Base-by-base conservation (phyloP, 2,329 filamentous ascomycete genomes). In the Fusarium sp. region DNA sequence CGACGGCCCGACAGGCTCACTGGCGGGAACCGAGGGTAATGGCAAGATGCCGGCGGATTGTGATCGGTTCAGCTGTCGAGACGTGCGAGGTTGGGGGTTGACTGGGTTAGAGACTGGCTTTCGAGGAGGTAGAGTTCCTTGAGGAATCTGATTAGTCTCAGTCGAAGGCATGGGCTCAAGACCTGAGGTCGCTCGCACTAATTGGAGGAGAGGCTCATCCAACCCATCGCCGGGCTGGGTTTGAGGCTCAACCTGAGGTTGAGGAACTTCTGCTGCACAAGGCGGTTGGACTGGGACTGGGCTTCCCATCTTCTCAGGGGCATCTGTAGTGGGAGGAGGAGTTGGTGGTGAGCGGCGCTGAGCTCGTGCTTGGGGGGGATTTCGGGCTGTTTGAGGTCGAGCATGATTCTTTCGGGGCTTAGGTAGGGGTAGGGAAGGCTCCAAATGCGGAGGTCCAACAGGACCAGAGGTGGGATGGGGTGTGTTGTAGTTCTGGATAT, bases 1-100 rank as follows among this genome's bases (percentile, higher is more conserved):
- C 4, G 79, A 82, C 18, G 82, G 83, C 1, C 81, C 77, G 23
- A 77, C 76, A 9, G 86, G 85, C 62, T 89, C 87, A 68, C 85
- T 89, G 4, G 83, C 82, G 9, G 79, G 76, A 18, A 79, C 68
- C 16, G 71, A 64, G n/a, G 81, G 79, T 7, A 82, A 67, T 33
- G 74, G 76, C 38, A 82, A 64, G 13, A 79, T 73, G 0, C 81
- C 80, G 3, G 79, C 74, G 2, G 80, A 81, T 16, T 81, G 79
- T 27, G 79, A 81, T 36, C 80, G 74, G 34, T 69, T 70, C 2
- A 80, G 53, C 4, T 75, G 72, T 56, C 78, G 75, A 10, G 75
- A 16, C 38, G 67, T 40, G n/a, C 55, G 46, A 58, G 56, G 44
- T 61, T 76, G 27, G 61, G 67, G 38, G 68, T 70, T 31, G 60